Evolutionary conservation across 805 yeast genomes (phyloP), one percentile per base, ranked within the genome.

Genomic region (Lachancea quebecensis): DNA sequence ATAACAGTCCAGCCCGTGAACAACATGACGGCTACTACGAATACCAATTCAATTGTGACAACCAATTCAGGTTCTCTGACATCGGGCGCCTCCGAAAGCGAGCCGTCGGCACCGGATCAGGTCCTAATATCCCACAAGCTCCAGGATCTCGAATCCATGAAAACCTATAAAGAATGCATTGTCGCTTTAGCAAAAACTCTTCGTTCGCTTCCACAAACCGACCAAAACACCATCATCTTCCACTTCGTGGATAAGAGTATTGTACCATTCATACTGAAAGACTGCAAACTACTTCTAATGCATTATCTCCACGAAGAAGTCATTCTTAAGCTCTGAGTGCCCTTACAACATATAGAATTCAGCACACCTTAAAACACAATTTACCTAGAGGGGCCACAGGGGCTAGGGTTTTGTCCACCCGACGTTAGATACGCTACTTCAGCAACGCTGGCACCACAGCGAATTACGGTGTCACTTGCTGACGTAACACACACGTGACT

Each of bases 211-310:
- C 53, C 52, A 28, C 50, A 41, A 15, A 37, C 44, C 10, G 38
- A 44, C 25, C 46, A 38, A 14, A 54, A 52, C 35, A 53, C 48
- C 27, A 43, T 49, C 34, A 44, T 52, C n/a, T 54, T 54, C 39
- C 41, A 45, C 12, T 52, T 50, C 39, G 42, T 52, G 18, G 41
- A 47, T 10, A 44, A 42, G 6, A 38, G 46, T 30, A 46, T 52
- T 14, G 47, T 47, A 35, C 50, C 46, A 16, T 54, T 54, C 41
- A 44, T 54, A 11, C 16, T 52, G 3, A 45, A 42, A n/a, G 57
- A 54, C 39, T 45, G 50, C 21, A 40, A 42, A 21, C 40, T 41
- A 14, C 47, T 54, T 35, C 49, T 52, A 32, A 14, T 18, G 32
- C 38, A 35, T 11, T 45, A 41, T 32, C 18, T 41, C 11, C 40